Evolutionary conservation across 306 rosid species (phyloP).

Genomic region (Sphenostylis stenocarpa): DNA sequence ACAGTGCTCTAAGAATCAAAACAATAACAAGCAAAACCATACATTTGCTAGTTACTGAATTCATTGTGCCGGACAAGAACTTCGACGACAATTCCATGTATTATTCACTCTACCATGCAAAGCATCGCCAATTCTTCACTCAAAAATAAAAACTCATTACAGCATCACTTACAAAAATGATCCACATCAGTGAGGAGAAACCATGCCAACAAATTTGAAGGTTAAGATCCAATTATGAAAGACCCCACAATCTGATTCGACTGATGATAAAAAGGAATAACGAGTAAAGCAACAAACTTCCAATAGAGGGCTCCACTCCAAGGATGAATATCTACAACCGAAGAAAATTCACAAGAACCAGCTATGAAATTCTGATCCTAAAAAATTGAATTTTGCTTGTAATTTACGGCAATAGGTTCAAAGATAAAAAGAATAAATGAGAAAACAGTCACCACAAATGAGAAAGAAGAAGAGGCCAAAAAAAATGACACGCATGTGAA

Average conservation of each 20-base stretch:
- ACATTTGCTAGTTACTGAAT: constrained; percentile 57
- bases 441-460: not conserved
- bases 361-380: not conserved
- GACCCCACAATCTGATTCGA: not conserved
- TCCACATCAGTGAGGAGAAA: constrained; percentile 1
- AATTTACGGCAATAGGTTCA: not conserved
- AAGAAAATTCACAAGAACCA: not conserved
- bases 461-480: constrained; percentile 28
- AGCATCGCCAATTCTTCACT: not conserved
- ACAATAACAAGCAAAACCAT: constrained; percentile 46
- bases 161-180: constrained; percentile 5
- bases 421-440: not conserved
- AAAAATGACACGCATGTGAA: constrained; percentile 25
- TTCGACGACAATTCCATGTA: constrained; percentile 46
- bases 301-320: constrained; percentile 2
- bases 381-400: not conserved
- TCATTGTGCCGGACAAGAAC: constrained; percentile 38
- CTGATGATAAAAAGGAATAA: not conserved
- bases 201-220: not conserved
- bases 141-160: not conserved
- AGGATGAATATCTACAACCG: constrained; percentile 20
- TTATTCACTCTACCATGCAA: constrained; percentile 19
- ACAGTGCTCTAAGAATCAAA: constrained; percentile 57
- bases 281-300: constrained; percentile 7
- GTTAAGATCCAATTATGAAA: not conserved